Conservation (phyloP, 345 rosid species). For the Populus nigra region DNA sequence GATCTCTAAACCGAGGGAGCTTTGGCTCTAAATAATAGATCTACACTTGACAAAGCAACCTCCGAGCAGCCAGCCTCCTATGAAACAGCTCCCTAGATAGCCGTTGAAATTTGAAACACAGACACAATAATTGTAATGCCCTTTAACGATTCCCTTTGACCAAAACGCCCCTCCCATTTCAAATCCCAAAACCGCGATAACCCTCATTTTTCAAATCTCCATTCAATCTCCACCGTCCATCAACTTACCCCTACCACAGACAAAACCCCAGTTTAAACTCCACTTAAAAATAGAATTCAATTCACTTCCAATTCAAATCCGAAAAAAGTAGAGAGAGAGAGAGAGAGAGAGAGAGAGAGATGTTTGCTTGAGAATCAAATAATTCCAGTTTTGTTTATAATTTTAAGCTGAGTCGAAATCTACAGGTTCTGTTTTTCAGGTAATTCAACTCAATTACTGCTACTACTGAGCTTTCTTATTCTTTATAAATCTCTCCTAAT, state of each 20-base stretch:
- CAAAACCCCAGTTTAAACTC: background rate
- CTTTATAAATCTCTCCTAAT: background rate
- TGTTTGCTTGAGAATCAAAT: background rate
- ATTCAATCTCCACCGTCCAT: slow-evolving; percentile 15
- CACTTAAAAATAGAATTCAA: background rate
- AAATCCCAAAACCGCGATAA: slow-evolving; percentile 14
- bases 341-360: background rate
- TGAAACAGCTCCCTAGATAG: background rate
- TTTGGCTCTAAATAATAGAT: background rate
- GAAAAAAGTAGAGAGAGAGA: background rate
- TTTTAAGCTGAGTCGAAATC: background rate
- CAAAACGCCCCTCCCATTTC: slow-evolving; percentile 14
- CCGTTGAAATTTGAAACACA: slow-evolving; percentile 16
- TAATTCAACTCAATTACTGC: slow-evolving; percentile 36
- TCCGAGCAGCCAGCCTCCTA: background rate
- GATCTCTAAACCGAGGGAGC: slow-evolving; percentile 39
- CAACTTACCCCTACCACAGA: background rate
- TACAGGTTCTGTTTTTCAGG: slow-evolving; percentile 34
- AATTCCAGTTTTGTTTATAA: background rate
- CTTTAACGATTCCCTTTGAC: background rate
- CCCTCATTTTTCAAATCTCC: background rate
- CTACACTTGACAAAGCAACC: background rate
- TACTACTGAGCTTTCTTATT: slow-evolving; percentile 18
- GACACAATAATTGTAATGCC: background rate
- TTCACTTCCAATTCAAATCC: background rate